These are phyloP conservation scores for Spatholobus suberectus DNA, from an alignment of 306 rosid genomes.

Conservation along the genomic window DNA sequence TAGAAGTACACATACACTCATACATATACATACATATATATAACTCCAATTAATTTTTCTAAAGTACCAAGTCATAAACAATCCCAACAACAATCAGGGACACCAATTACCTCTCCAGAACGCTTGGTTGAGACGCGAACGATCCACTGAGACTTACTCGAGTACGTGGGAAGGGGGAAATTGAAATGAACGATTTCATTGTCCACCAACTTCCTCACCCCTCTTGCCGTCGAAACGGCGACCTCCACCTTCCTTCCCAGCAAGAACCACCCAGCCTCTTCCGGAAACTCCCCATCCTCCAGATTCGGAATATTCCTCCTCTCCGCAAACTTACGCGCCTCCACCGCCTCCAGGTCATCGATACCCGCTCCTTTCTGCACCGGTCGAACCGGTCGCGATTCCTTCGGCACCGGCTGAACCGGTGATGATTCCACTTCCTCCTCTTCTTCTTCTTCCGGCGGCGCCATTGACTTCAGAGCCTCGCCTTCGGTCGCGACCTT, in stretches of 20 bases:
- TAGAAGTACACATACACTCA: too few species aligned
- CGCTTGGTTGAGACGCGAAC: slow-evolving; percentile 85
- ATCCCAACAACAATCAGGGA: neutral
- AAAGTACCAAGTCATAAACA: neutral
- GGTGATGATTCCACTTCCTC: neutral
- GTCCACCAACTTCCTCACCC: slow-evolving; percentile 64
- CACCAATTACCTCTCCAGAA: slow-evolving; percentile 59
- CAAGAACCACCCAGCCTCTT: slow-evolving; percentile 65
- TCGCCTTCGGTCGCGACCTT: slow-evolving; percentile 46
- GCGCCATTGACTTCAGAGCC: slow-evolving; percentile 10
- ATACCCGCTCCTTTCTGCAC: neutral
- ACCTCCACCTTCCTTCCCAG: slow-evolving; percentile 67
- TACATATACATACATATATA: too few species aligned
- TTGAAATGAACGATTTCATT: slow-evolving; percentile 76
- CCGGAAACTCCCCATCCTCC: slow-evolving; percentile 79
- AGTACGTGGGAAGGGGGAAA: slow-evolving; percentile 45
- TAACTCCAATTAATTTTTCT: too few species aligned
- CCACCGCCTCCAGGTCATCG: neutral
- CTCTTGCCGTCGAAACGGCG: slow-evolving; percentile 71
- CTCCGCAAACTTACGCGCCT: slow-evolving; percentile 13
- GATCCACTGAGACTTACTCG: slow-evolving; percentile 57
- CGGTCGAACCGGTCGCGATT: neutral
- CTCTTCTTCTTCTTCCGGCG: neutral
- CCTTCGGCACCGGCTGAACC: too few species aligned
- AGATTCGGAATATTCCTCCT: slow-evolving; percentile 40